Base-by-base conservation (phyloP, 306 rosid species). In the Sphenostylis stenocarpa region DNA sequence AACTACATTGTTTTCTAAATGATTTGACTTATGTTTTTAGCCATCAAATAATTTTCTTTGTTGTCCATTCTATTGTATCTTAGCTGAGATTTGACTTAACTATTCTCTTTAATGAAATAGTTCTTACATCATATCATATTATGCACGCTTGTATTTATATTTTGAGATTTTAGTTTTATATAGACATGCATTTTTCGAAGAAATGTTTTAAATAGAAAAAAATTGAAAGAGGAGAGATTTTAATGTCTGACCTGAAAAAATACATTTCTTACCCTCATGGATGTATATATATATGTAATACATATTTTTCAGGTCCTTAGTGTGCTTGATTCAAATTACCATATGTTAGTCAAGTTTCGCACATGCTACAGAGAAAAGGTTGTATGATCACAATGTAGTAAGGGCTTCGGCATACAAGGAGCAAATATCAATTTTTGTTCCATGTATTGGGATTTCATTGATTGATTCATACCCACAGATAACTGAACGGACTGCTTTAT, bases 241-340 rank as follows among this genome's bases (percentile, higher is more conserved):
- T 16, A 23, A 26, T 56, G 51, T n/a, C n/a, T 53, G 39, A 34
- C 78, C n/a, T 26, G 70, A 20, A 72, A 64, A 38, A 75, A 4
- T 31, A 9, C 16, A 17, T 26, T 36, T 29, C n/a, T n/a, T n/a
- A n/a, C n/a, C n/a, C n/a, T n/a, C 10, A 49, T 47, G 31, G 57
- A 23, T 66, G 47, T 12, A 20, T 17, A 15, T 84, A 60, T 44
- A 38, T 38, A 2, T 38, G n/a, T n/a, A n/a, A 38, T 44, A 26
- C 2, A 26, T 62, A 47, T n/a, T 67, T 76, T 80, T 58, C 85
- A 94, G 98, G 97, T 94, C 81, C 88, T 94, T 34, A 74, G 87
- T 75, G 85, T 94, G 82, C 84, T 94, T 58, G 97, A 92, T 84
- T 90, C 96, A 71, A 90, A 86, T 82, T 89, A 82, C 81, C 97